phyloP scores from a whole-genome alignment of 2,329 filamentous ascomycete species.

The Claviceps digitariae region DNA sequence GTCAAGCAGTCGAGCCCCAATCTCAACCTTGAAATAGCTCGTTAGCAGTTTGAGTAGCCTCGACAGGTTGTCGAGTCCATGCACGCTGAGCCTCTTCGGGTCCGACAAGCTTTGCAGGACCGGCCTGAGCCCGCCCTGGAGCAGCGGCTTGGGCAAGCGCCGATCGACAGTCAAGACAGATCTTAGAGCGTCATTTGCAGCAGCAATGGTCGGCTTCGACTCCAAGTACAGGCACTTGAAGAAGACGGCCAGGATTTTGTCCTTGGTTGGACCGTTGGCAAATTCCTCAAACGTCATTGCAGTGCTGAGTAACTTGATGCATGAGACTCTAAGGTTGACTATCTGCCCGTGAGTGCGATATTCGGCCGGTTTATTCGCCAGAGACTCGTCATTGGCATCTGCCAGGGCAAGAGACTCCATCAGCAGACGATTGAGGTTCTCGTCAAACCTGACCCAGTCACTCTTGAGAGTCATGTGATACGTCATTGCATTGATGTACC shows the following conservation, averaged over 20 bases:
- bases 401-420: conserved; percentile 90
- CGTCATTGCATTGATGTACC: conserved; percentile 94
- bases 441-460: conserved; percentile 83
- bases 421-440: conserved; percentile 75
- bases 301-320: conserved; percentile 82
- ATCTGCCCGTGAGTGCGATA: conserved; percentile 94
- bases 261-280: conserved; percentile 52
- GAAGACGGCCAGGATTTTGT: conserved; percentile 80
- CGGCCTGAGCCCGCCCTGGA: conserved; percentile 85
- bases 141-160: conserved; percentile 85
- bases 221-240: conserved; percentile 96
- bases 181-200: conserved; percentile 80
- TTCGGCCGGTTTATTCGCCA: conserved; percentile 86
- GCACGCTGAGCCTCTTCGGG: conserved; percentile 74
- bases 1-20: conserved; percentile 81
- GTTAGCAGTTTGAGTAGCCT: conserved; percentile 81
- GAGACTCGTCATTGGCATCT: conserved; percentile 83
- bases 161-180: conserved; percentile 78
- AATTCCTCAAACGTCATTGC: conserved; percentile 92
- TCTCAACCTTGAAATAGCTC: conserved; percentile 98
- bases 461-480: conserved; percentile 85
- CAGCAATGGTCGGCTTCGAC: conserved; percentile 81
- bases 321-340: conserved; percentile 79
- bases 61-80: conserved; percentile 82
- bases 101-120: conserved; percentile 97